phyloP scores from a whole-genome alignment of 495 filamentous ascomycete species.

The Podospora pseudopauciseta region DNA sequence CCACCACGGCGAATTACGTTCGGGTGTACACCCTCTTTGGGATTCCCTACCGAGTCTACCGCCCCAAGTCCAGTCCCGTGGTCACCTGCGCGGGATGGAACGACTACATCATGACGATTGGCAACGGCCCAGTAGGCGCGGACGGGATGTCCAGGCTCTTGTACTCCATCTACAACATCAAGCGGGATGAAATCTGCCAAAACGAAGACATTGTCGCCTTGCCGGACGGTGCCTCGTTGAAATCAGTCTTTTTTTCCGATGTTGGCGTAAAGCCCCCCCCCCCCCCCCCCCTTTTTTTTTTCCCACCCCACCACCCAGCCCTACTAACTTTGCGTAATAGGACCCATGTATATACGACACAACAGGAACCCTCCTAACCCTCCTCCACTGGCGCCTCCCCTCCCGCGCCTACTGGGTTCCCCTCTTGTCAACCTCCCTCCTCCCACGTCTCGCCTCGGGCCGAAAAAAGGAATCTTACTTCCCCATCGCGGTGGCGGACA shows the following conservation, averaged over 20 bases:
- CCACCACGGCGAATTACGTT: slow-evolving; percentile 80
- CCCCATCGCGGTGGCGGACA: slow-evolving; percentile 87
- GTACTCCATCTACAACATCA: slow-evolving; percentile 91
- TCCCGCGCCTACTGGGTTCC: slow-evolving; percentile 90
- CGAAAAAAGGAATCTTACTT: slow-evolving; percentile 88
- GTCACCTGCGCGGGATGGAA: slow-evolving; percentile 90
- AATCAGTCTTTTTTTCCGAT: slow-evolving; percentile 88
- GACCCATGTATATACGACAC: slow-evolving; percentile 94
- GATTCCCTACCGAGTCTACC: slow-evolving; percentile 78
- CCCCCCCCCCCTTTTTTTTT: neutral
- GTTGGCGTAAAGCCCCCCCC: slow-evolving; percentile 52
- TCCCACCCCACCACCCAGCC: too few species aligned
- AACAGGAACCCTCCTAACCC: slow-evolving; percentile 76
- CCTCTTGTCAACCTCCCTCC: slow-evolving; percentile 77
- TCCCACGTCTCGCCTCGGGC: slow-evolving; percentile 77
- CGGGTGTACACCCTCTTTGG: slow-evolving; percentile 91
- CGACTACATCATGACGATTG: slow-evolving; percentile 90
- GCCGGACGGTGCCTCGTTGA: slow-evolving; percentile 63
- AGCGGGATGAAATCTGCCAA: slow-evolving; percentile 87
- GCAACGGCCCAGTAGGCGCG: slow-evolving; percentile 79
- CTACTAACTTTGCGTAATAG: slow-evolving; percentile 38
- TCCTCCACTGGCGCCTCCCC: slow-evolving; percentile 84
- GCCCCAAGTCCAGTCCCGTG: slow-evolving; percentile 83
- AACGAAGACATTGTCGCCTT: slow-evolving; percentile 88
- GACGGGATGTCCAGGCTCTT: slow-evolving; percentile 71